Evolutionary conservation across 2,329 filamentous ascomycete species (phyloP).

Genomic region (Microdochium paspali): DNA sequence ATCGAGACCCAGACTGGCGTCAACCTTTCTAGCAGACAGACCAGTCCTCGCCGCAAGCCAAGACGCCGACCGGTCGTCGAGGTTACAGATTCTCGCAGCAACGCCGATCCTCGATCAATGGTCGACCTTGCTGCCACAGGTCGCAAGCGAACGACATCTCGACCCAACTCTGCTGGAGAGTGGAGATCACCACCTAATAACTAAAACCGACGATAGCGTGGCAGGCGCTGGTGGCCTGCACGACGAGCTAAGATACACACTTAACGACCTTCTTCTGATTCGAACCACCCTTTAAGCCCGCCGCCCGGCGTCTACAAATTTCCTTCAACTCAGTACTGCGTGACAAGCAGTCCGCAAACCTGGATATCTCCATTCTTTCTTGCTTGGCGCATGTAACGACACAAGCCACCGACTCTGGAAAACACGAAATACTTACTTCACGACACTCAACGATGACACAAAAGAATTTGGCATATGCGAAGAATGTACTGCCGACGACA

Average conservation of each 20-base stretch:
- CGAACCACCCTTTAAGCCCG: too few species aligned
- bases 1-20: background rate
- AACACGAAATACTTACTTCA: background rate
- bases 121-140: background rate
- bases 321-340: background rate
- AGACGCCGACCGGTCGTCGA: background rate
- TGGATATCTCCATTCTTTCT: background rate
- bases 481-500: background rate
- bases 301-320: too few species aligned
- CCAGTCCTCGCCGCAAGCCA: background rate
- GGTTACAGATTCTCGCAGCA: background rate
- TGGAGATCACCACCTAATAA: background rate
- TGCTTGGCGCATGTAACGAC: background rate
- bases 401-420: background rate
- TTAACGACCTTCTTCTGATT: too few species aligned
- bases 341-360: background rate
- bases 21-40: background rate
- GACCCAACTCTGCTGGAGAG: background rate
- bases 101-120: background rate
- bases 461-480: background rate
- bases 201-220: too few species aligned
- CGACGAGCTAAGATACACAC: background rate
- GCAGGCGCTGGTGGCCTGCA: too few species aligned
- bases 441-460: background rate
- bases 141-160: too few species aligned